Evolutionary conservation across 495 filamentous ascomycete species (phyloP).

Genomic region (Lichina pygmaea): DNA sequence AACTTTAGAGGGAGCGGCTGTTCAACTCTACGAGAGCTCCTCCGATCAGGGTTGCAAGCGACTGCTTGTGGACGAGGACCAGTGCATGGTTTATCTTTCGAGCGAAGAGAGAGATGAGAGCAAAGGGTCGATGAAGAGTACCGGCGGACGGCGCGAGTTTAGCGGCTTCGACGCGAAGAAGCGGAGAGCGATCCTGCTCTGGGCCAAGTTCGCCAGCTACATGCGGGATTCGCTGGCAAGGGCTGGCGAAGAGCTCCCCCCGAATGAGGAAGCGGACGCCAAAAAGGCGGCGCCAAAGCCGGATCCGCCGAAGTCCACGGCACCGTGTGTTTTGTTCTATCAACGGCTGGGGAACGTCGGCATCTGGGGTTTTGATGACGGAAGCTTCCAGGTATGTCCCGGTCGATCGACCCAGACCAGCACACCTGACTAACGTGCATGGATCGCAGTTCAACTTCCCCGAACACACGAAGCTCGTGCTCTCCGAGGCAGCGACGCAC

Average conservation of each 20-base stretch:
- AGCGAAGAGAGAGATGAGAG: slow-evolving; percentile 25
- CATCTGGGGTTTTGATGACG: slow-evolving; percentile 72
- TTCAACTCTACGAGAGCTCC: slow-evolving; percentile 62
- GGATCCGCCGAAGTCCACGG: slow-evolving; percentile 10
- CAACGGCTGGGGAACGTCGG: slow-evolving; percentile 69
- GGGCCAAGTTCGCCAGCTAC: slow-evolving; percentile 84
- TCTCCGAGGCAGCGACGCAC: slow-evolving; percentile 47
- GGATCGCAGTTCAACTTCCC: slow-evolving; percentile 64
- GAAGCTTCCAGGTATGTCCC: slow-evolving; percentile 43
- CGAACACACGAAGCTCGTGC: slow-evolving; percentile 80
- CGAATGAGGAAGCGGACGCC: slow-evolving; percentile 8
- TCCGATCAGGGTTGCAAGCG: slow-evolving; percentile 35
- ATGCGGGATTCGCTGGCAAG: slow-evolving; percentile 42
- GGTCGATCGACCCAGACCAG: no score
- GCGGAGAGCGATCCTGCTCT: slow-evolving; percentile 47
- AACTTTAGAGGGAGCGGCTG: slow-evolving; percentile 28
- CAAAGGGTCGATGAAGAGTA: slow-evolving; percentile 20
- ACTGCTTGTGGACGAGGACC: slow-evolving; percentile 28
- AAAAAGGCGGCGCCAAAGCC: slow-evolving; percentile 4
- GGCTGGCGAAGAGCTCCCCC: slow-evolving; percentile 15
- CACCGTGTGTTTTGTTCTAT: slow-evolving; percentile 61
- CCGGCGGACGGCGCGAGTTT: not conserved
- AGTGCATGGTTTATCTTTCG: slow-evolving; percentile 26
- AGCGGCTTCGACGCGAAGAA: slow-evolving; percentile 36
- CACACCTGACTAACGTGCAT: not conserved